Evolutionary conservation across 2,329 filamentous ascomycete genomes (phyloP), one percentile per base, ranked within the genome.

Genomic region (Alternaria dauci): DNA sequence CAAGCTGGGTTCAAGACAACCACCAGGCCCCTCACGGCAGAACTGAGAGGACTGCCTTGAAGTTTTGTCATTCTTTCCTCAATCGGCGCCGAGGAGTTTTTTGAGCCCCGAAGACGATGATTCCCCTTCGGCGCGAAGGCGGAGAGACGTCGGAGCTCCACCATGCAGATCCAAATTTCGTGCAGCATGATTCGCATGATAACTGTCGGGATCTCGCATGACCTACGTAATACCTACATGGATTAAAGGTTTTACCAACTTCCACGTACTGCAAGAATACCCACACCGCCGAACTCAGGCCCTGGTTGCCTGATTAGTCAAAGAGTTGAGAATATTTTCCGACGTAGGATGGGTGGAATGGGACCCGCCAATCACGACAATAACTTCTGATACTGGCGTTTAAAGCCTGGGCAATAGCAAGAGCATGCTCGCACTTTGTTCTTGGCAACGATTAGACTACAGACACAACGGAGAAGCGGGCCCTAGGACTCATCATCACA

Each of bases 1-100:
- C 48, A 63, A 69, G 4, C 41, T 75, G 14, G 67, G 65, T 16
- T 32, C 48, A 20, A 5, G 39, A 41, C 20, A 8, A 23, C 38
- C 18, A 41, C 18, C 20, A 4, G 25, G 30, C 11, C 39, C 11
- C 20, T 25, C 23, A 23, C 28, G 4, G 25, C 18, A 26, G 38
- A 25, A 38, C 5, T 43, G 20, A 25, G 12, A 14, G 7, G 11
- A 5, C n/a, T 5, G 6, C n/a, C 1, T 14, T 3, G 16, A 11
- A 4, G 16, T 25, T 14, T 16, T 36, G 14, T 1, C 4, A 7
- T 36, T 8, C 12, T 12, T 7, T n/a, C 25, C 5, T 1, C 7
- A 11, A 4, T 50, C 46, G 34, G 20, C 20, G 46, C 32, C 20
- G 34, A n/a, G 38, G 14, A 38, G 11, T 18, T 34, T 38, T 47